Conservation (phyloP, 2,329 filamentous ascomycete species). For the Penicillium hesseltinei region DNA sequence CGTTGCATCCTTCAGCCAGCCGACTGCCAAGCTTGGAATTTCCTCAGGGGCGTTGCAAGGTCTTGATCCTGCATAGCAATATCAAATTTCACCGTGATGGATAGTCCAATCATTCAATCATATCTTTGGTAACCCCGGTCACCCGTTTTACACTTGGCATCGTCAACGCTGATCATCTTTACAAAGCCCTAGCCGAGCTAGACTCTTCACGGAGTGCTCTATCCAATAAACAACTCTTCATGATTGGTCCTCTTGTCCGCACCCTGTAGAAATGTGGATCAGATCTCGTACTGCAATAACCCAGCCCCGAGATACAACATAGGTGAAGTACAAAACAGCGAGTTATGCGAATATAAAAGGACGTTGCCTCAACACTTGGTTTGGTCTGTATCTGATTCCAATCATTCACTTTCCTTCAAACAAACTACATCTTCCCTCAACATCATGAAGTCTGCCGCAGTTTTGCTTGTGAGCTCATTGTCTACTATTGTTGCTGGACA, state of each 20-base stretch:
- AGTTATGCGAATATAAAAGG: background rate
- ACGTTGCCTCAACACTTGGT: background rate
- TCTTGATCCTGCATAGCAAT: background rate
- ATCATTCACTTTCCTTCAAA: background rate
- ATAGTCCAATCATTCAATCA: background rate
- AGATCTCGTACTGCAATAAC: background rate
- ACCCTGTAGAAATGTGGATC: background rate
- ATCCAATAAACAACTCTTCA: too few relatives aligned
- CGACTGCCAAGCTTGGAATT: background rate
- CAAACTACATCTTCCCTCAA: background rate
- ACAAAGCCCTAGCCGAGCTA: background rate
- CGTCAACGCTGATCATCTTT: background rate
- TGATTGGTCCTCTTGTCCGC: slow-evolving; percentile 1
- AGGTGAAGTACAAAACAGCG: background rate
- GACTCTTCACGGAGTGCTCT: background rate
- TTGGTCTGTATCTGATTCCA: background rate
- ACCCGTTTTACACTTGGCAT: background rate
- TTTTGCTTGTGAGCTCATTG: background rate
- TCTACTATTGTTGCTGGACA: slow-evolving; percentile 38
- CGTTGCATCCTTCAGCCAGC: background rate
- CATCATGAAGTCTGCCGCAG: background rate
- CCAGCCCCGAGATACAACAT: too few relatives aligned
- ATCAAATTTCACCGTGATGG: background rate
- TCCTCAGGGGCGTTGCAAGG: background rate
- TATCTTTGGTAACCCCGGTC: background rate